These are phyloP conservation scores for Aspergillus amoenus DNA, from an alignment of 2,329 filamentous ascomycete genomes.

Conservation along the genomic window DNA sequence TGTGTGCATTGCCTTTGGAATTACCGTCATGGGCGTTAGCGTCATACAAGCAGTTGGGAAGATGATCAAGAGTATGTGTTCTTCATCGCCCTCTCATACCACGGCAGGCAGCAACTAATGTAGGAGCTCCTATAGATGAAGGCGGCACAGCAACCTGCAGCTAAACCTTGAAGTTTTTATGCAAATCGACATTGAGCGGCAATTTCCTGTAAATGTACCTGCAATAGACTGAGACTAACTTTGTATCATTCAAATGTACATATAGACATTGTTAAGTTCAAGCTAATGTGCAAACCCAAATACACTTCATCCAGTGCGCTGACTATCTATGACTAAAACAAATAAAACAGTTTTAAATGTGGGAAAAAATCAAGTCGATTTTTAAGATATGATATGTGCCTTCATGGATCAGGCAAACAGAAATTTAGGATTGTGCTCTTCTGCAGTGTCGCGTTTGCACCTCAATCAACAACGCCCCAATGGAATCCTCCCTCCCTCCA, in stretches of 20 bases:
- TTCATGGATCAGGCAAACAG: background rate
- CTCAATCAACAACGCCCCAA: background rate
- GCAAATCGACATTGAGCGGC: background rate
- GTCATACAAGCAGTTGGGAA: conserved; percentile 71
- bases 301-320: background rate
- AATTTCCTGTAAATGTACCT: background rate
- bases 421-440: background rate
- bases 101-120: conserved; percentile 12
- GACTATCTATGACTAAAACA: background rate
- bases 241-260: conserved; percentile 6
- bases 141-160: conserved; percentile 33
- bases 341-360: background rate
- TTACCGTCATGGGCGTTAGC: conserved; percentile 76
- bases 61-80: conserved; percentile 52
- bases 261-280: conserved; percentile 1
- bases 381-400: background rate
- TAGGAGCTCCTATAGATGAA: conserved; percentile 28
- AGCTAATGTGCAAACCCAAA: background rate
- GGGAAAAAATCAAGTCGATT: background rate
- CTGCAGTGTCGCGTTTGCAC: background rate
- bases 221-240: conserved; percentile 11
- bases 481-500: background rate
- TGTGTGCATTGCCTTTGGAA: conserved; percentile 75
- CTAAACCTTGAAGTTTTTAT: conserved; percentile 9
- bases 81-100: background rate